Conservation (phyloP, 176 grass and related monocot genomes). For the Thinopyrum elongatum region DNA sequence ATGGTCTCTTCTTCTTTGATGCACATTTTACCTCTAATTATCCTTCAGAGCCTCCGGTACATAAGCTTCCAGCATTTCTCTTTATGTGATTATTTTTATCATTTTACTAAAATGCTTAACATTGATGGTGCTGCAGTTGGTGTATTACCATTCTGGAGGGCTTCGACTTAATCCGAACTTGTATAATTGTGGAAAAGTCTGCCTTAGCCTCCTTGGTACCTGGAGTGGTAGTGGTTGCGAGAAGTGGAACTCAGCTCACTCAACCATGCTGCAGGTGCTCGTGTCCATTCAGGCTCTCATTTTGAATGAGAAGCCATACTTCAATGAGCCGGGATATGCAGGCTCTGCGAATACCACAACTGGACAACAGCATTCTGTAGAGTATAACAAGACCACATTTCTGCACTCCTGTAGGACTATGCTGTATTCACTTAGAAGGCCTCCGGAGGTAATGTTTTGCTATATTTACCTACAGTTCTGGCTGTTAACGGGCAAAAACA, state of each 20-base stretch:
- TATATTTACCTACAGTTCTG: neutral
- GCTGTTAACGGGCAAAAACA: neutral
- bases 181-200: constrained; percentile 70
- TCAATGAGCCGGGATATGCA: constrained; percentile 70
- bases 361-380: constrained; percentile 35
- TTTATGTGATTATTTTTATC: neutral
- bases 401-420: constrained; percentile 83
- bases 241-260: constrained; percentile 71
- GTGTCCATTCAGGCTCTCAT: constrained; percentile 95
- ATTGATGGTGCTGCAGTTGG: constrained; percentile 43
- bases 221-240: constrained; percentile 76
- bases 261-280: constrained; percentile 91
- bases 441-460: constrained; percentile 60
- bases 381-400: constrained; percentile 61
- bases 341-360: constrained; percentile 22
- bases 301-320: constrained; percentile 91
- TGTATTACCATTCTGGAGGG: constrained; percentile 73
- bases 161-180: constrained; percentile 87
- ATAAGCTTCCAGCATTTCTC: neutral
- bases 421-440: constrained; percentile 71
- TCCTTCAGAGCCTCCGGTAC: constrained; percentile 72
- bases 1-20: constrained; percentile 96
- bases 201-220: constrained; percentile 86
- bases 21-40: constrained; percentile 56
- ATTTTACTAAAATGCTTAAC: constrained; percentile 20